Evolutionary conservation across 169 alveolate genomes (phyloP).

Genomic region (Eimeria maxima): DNA sequence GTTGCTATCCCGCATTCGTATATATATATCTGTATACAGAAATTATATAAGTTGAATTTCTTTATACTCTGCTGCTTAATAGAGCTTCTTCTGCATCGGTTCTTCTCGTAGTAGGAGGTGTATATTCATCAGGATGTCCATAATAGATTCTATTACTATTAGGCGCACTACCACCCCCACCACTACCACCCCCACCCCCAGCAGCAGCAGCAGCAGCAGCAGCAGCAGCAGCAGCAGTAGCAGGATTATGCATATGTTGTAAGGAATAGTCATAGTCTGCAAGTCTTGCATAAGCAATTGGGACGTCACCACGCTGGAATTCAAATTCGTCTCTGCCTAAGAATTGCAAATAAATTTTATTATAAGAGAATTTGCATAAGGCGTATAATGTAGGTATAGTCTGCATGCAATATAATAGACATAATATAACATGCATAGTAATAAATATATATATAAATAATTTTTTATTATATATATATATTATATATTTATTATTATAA

Average conservation of each 20-base stretch:
- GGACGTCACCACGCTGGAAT: constrained; percentile 73
- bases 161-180: too few relatives aligned
- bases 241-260: constrained; percentile 79
- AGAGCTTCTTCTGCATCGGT: constrained; percentile 7
- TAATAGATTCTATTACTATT: too few relatives aligned
- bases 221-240: too few relatives aligned
- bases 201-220: too few relatives aligned
- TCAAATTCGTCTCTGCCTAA: constrained; percentile 76
- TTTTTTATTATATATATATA: neutral
- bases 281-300: constrained; percentile 75
- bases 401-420: constrained; percentile 79
- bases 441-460: constrained; percentile 60
- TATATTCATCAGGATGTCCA: too few relatives aligned
- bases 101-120: too few relatives aligned
- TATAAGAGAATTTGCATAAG: constrained; percentile 40
- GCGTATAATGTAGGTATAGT: constrained; percentile 78
- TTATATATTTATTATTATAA: neutral
- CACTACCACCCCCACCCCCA: too few relatives aligned
- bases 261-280: constrained; percentile 70
- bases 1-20: neutral
- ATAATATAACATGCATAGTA: constrained; percentile 41
- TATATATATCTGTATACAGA: too few relatives aligned
- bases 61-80: neutral
- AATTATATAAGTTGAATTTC: neutral
- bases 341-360: constrained; percentile 52